These are phyloP conservation scores for Gossypium mustelinum DNA, from an alignment of 345 rosid genomes.

Conservation along the genomic window DNA sequence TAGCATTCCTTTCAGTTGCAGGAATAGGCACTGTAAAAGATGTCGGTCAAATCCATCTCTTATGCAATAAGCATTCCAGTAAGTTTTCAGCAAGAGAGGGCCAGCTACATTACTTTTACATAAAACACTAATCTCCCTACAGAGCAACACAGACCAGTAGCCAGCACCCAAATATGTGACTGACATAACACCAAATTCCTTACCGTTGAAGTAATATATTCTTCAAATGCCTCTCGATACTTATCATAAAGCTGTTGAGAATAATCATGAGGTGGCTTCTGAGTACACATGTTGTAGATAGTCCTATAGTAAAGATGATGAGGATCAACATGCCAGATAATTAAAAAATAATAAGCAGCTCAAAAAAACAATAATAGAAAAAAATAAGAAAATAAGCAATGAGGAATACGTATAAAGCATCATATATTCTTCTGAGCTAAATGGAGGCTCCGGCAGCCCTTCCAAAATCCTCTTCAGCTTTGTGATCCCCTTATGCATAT, in stretches of 20 bases:
- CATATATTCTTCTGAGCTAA: conserved; percentile 74
- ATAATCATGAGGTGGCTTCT: conserved; percentile 79
- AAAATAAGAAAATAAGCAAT: conserved; percentile 10
- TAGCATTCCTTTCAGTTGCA: background rate
- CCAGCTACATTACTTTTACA: background rate
- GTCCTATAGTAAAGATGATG: conserved; percentile 36
- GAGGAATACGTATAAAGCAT: conserved; percentile 63
- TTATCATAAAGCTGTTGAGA: conserved; percentile 86
- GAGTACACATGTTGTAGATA: conserved; percentile 78
- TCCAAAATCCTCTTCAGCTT: conserved; percentile 81
- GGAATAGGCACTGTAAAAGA: background rate
- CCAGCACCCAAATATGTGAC: background rate
- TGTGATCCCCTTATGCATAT: conserved; percentile 67
- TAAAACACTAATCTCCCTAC: background rate
- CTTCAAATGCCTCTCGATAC: conserved; percentile 65
- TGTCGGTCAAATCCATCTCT: background rate
- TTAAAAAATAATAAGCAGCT: background rate
- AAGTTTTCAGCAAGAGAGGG: background rate
- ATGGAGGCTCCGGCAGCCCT: conserved; percentile 51
- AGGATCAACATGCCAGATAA: background rate
- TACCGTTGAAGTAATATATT: conserved; percentile 58
- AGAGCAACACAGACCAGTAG: background rate
- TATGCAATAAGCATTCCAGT: background rate
- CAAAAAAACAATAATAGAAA: background rate
- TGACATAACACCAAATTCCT: conserved; percentile 21